Base-by-base conservation (phyloP, 1,284 basidiomycete genomes). In the Sanghuangporus sanghuang region DNA sequence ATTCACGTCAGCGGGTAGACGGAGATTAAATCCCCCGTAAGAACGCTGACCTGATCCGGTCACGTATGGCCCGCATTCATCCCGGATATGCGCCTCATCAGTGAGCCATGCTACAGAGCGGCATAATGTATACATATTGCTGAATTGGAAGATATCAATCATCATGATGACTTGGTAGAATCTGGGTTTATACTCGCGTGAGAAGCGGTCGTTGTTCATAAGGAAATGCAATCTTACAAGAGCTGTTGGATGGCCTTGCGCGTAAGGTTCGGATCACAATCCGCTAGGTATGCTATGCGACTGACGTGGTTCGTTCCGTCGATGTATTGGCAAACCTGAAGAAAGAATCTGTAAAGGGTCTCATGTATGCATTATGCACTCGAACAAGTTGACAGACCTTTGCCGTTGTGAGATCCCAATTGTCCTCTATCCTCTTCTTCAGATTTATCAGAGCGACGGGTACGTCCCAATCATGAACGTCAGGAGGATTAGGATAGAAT, bases 91-190 rank as follows among this genome's bases (percentile, higher is more conserved):
- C 3, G 81, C 76, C 73, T 95, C 93, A 62, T 91, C 85, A 8
- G 90, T 91, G 49, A 96, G 83, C 82, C 88, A 92, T 69, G 93
- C 87, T 27, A 96, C 87, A 66, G 86, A 88, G 66, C 91, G 91
- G 56, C 90, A 86, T 40, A 96, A 80, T 0, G 92, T 93, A 73
- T 99, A 99, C 86, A 97, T 94, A 75, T 98, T 98, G n/a, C 92
- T 93, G 74, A 91, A 97, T 74, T 98, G 95, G 74, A 99, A 99
- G 58, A 98, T 92, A 76, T 99, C 96, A 61, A 95, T 89, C 69
- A 90, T 90, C 87, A 98, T 95, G 71, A 98, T 88, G 61, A 96
- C 95, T 77, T 96, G 93, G 73, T 98, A 98, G 72, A 93, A 98
- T 53, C 93, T 93, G 67, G 11, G 21, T 58, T 48, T 44, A 42